Conservation (phyloP, 768 basidiomycete genomes). For the Kwoniella mangroviensis region DNA sequence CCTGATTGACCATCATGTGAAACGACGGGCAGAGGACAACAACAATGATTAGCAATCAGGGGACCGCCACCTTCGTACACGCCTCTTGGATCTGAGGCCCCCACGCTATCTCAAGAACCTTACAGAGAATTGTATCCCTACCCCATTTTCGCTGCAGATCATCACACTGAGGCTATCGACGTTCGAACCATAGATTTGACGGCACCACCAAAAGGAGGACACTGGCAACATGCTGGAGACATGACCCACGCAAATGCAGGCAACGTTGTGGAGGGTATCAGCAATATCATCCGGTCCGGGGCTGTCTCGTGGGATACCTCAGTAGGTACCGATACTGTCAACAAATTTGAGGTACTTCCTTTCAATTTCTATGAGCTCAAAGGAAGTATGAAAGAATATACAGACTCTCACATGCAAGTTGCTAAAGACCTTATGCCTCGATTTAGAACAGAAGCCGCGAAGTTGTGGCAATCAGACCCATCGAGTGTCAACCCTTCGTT, state of each 20-base stretch:
- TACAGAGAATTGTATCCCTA: neutral
- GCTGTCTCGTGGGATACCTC: neutral
- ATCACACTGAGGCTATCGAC: neutral
- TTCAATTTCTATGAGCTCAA: neutral
- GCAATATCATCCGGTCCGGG: neutral
- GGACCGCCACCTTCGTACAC: no score
- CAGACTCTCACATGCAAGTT: neutral
- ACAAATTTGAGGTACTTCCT: neutral
- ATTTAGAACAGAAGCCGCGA: neutral
- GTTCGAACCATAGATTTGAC: neutral
- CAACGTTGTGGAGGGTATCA: neutral
- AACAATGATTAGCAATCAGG: no score
- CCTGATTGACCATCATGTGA: no score
- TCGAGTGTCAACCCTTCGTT: no score
- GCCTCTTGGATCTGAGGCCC: no score
- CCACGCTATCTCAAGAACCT: neutral
- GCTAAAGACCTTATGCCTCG: neutral
- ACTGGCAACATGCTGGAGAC: neutral
- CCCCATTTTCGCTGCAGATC: neutral
- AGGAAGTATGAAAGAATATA: neutral
- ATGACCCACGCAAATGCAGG: neutral
- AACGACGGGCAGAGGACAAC: no score
- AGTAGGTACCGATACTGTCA: neutral
- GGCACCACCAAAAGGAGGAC: neutral
- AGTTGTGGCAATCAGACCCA: neutral